A percentile compares a stretch with the other conserved stretches of the same genome.
phyloP scores from a whole-genome alignment of 2,329 filamentous ascomycete genomes.

The Furcasterigmium furcatum region DNA sequence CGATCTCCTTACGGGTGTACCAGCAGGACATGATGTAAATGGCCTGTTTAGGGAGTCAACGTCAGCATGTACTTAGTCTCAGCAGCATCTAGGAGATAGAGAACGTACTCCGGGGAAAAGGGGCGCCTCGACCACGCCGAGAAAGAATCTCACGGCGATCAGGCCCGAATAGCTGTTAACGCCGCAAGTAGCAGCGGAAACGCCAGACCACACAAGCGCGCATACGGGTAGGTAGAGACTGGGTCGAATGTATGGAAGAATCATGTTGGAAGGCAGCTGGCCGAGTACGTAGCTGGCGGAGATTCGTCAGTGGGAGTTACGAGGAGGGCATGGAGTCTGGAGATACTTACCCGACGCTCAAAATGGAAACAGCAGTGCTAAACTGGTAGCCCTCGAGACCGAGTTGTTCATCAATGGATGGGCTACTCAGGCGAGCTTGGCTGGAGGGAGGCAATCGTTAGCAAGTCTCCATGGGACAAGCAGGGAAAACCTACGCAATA shows the following conservation, averaged over 20 bases:
- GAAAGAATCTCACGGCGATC: conserved; percentile 3
- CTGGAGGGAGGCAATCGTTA: conserved; percentile 7
- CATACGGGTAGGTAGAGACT: conserved; percentile 11
- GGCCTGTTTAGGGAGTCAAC: neutral
- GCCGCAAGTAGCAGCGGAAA: conserved; percentile 3
- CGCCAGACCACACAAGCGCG: conserved; percentile 3
- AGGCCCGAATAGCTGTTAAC: conserved; percentile 1
- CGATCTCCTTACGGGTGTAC: neutral
- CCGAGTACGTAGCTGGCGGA: conserved; percentile 6
- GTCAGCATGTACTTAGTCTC: no score
- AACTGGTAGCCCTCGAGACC: conserved; percentile 22
- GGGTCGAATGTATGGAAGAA: conserved; percentile 17
- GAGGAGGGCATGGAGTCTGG: neutral
- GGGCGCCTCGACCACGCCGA: conserved; percentile 7
- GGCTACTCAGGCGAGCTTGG: conserved; percentile 18
- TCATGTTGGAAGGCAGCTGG: conserved; percentile 27
- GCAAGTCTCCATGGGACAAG: neutral
- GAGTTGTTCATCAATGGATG: conserved; percentile 19
- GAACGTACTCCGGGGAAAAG: conserved; percentile 7
- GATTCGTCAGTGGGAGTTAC: neutral
- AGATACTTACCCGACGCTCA: conserved; percentile 9
- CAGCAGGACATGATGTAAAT: conserved; percentile 1
- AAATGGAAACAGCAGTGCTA: conserved; percentile 18
- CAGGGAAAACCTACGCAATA: conserved; percentile 11
- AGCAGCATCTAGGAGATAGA: neutral